Percentiles rank a stretch among this genome's conserved stretches.
Evolutionary conservation across 345 rosid genomes (phyloP).

Genomic region (Aurinia saxatilis): DNA sequence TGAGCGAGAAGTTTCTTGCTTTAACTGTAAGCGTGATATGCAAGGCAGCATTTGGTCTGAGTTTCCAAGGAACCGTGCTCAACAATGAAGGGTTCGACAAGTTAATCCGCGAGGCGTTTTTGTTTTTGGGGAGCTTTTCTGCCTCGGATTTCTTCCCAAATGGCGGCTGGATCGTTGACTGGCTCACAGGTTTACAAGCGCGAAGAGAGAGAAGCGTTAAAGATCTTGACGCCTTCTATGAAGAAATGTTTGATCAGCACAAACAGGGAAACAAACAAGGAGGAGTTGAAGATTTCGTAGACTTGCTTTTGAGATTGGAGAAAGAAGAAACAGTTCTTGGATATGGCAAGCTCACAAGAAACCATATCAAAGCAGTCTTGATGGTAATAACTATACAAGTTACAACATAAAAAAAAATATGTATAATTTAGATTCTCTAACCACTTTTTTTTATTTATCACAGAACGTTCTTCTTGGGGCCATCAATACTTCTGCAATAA

Average conservation of each 20-base stretch:
- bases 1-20: conserved; percentile 15
- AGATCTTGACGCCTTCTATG: neutral
- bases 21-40: conserved; percentile 4
- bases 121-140: conserved; percentile 8
- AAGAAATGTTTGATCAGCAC: conserved; percentile 32
- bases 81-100: conserved; percentile 13
- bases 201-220: conserved; percentile 16
- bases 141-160: conserved; percentile 24
- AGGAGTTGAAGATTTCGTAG: conserved; percentile 2
- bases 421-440: neutral
- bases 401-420: neutral
- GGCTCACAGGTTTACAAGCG: conserved; percentile 14
- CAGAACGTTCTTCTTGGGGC: conserved; percentile 36
- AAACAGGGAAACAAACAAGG: neutral
- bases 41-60: conserved; percentile 5
- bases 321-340: conserved; percentile 8
- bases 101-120: conserved; percentile 19
- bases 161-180: conserved; percentile 32
- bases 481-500: conserved; percentile 18
- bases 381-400: conserved; percentile 16
- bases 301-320: conserved; percentile 26
- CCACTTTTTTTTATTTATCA: neutral
- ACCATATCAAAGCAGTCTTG: conserved; percentile 34
- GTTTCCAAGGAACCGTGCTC: conserved; percentile 5
- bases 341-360: conserved; percentile 12